These are phyloP conservation scores for Xanthoconium stramineum DNA, from an alignment of 768 basidiomycete genomes.

Conservation along the genomic window DNA sequence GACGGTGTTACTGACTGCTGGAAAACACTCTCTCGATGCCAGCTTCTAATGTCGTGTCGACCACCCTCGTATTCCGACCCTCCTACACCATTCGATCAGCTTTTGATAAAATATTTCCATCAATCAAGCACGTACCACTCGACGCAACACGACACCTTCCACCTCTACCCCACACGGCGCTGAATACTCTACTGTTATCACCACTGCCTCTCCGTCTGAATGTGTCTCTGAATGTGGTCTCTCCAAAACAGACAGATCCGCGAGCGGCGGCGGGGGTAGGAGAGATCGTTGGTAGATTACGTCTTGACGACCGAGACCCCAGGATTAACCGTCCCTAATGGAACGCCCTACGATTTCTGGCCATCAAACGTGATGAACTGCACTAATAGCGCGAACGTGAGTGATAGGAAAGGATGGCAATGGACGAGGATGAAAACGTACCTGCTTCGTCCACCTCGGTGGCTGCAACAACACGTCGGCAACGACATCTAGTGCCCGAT, in stretches of 20 bases:
- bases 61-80: conserved; percentile 42
- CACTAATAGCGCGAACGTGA: conserved; percentile 33
- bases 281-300: conserved; percentile 49
- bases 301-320: conserved; percentile 59
- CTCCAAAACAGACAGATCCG: conserved; percentile 55
- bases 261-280: conserved; percentile 42
- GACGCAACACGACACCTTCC: conserved; percentile 43
- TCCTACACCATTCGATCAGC: conserved; percentile 32
- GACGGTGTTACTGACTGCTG: conserved; percentile 35
- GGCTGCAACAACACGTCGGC: conserved; percentile 71
- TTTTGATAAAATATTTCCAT: no score
- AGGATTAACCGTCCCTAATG: conserved; percentile 60
- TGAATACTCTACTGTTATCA: conserved; percentile 51
- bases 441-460: conserved; percentile 71
- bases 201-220: conserved; percentile 53
- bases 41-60: conserved; percentile 51
- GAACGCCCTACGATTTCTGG: conserved; percentile 64
- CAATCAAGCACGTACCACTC: conserved; percentile 39
- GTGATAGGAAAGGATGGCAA: not conserved
- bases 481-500: conserved; percentile 60
- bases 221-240: conserved; percentile 46
- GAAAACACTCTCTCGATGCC: conserved; percentile 43
- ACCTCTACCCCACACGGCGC: conserved; percentile 59
- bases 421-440: conserved; percentile 30
- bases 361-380: conserved; percentile 61